Evolutionary conservation across 2,329 filamentous ascomycete genomes (phyloP).

Genomic region (Cladobotryum mycophilum): DNA sequence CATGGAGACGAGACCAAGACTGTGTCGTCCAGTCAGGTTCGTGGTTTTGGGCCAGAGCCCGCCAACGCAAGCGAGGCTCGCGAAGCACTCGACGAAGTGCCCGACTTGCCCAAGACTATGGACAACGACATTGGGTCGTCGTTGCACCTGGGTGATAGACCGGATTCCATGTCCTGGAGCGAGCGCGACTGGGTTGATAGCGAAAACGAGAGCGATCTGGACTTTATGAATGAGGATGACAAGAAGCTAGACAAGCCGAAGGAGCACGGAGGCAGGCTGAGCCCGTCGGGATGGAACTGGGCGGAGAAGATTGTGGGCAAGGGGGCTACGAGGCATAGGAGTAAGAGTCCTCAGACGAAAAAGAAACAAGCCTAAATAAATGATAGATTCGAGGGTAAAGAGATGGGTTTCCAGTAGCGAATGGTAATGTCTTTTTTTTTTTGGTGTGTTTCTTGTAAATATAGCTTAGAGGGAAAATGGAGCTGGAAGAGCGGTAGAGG

Average conservation of each 20-base stretch:
- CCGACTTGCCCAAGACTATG: conserved; percentile 34
- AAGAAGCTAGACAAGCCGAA: conserved; percentile 8
- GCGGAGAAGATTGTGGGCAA: conserved; percentile 49
- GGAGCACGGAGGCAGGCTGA: conserved; percentile 16
- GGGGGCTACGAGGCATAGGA: conserved; percentile 19
- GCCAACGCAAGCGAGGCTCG: conserved; percentile 24
- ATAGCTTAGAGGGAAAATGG: too few relatives aligned
- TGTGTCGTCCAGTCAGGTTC: conserved; percentile 12
- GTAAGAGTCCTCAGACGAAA: conserved; percentile 21
- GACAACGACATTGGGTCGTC: conserved; percentile 18
- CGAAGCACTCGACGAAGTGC: conserved; percentile 39
- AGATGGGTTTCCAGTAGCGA: background rate
- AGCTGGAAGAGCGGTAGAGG: too few relatives aligned
- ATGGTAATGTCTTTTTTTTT: too few relatives aligned
- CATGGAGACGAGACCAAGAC: conserved; percentile 60
- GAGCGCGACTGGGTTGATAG: conserved; percentile 58
- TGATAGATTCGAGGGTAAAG: background rate
- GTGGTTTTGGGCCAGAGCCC: conserved; percentile 4
- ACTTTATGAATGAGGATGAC: conserved; percentile 8
- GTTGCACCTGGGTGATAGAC: conserved; percentile 17
- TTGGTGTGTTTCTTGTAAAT: too few relatives aligned
- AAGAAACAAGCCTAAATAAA: background rate
- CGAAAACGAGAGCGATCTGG: conserved; percentile 37
- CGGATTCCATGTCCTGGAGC: conserved; percentile 59
- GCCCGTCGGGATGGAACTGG: conserved; percentile 42